A percentile compares a stretch with the other conserved stretches of the same genome.
Evolutionary conservation across 306 rosid species (phyloP).

Genomic region (Hippophae tibetana): DNA sequence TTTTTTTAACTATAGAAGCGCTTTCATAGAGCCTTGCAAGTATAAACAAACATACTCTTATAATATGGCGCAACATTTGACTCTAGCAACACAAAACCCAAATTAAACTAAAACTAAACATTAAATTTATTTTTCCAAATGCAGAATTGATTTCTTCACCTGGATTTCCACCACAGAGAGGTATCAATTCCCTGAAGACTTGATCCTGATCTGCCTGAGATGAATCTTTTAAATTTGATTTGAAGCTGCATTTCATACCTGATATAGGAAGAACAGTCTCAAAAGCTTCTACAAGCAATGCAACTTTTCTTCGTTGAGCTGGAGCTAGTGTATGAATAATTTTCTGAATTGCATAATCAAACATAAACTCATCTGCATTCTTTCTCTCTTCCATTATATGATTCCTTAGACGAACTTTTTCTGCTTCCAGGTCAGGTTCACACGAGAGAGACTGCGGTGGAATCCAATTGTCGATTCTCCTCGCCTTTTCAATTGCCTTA

Average conservation of each 20-base stretch:
- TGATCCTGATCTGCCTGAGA: constrained; percentile 26
- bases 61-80: no score
- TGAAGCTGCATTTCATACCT: constrained; percentile 27
- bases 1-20: no score
- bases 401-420: constrained; percentile 48
- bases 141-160: constrained; percentile 11
- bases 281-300: constrained; percentile 69
- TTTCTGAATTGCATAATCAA: constrained; percentile 73
- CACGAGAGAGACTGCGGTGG: constrained; percentile 25
- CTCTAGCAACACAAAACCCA: no score
- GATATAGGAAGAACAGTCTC: constrained; percentile 59
- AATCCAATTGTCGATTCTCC: constrained; percentile 29
- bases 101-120: no score
- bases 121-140: no score
- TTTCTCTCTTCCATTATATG: constrained; percentile 42
- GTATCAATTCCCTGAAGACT: constrained; percentile 16
- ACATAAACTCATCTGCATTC: constrained; percentile 84
- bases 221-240: constrained; percentile 17
- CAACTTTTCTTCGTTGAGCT: constrained; percentile 64
- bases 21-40: no score
- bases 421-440: constrained; percentile 39
- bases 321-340: constrained; percentile 72
- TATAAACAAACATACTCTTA: no score
- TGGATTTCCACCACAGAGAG: constrained; percentile 20
- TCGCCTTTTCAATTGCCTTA: constrained; percentile 73